Evolutionary conservation across 495 filamentous ascomycete genomes (phyloP), one percentile per base, ranked within the genome.

Genomic region (Penicillium cosmopolitanum): DNA sequence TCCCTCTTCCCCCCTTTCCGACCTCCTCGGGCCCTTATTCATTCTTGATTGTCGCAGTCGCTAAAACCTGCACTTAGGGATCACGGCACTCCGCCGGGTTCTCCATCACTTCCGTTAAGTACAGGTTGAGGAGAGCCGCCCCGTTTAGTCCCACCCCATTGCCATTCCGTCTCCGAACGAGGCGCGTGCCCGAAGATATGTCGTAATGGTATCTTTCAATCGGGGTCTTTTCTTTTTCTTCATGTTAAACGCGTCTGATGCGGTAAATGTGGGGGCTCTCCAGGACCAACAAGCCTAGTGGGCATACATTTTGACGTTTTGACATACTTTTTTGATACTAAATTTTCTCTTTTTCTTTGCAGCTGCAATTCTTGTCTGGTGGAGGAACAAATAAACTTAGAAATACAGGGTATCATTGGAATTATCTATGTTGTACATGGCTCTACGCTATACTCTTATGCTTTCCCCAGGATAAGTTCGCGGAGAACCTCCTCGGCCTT

Each of bases 401-500:
- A 44, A 19, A 16, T 50, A 51, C 19, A 63, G 64, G 64, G 64
- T 66, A 66, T 66, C 64, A 60, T 66, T 54, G 31, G 21, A 12
- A 33, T 38, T 31, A 44, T 38, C 31, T 33, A 46, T 34, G 25
- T 42, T 56, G 51, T 68, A 66, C 63, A 66, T 50, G 46, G 54
- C 25, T 28, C 47, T 58, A 42, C 54, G n/a, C 38, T 44, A 53
- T 36, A 51, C 36, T 58, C 23, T 18, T 58, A 63, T 35, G 16
- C 36, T 33, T 60, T 57, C 60, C 64, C 66, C 60, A 82, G 65
- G 47, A 91, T 75, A 48, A 87, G 65, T 56, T 75, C 74, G 65
- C 80, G 80, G 66, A 97, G 73, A 18, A 87, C 76, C 58, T 73
- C 77, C 76, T 89, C 87, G 0, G 92, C 96, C 60, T 80, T 84